Evolutionary conservation across 1,284 basidiomycete genomes (phyloP), one percentile per base, ranked within the genome.

Genomic region (Mycena sp.): DNA sequence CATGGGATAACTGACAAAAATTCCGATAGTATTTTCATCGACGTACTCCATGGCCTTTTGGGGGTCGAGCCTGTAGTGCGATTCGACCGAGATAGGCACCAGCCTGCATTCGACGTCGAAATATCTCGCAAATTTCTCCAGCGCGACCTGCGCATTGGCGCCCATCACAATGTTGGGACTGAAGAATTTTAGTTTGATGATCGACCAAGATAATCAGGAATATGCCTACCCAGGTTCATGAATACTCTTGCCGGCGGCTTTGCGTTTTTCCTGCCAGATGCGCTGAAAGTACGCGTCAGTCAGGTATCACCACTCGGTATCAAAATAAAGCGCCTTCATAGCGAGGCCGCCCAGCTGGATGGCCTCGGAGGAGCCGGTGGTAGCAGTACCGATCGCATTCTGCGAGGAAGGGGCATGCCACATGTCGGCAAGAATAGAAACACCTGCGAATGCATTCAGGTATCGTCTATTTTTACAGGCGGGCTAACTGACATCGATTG

Each of bases 341-440:
- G 96, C 94, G 21, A 99, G 86, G 45, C 95, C 96, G 17, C 94
- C 96, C 7, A 98, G 90, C 78, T 96, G 94, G 71, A 96, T 94
- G 2, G 94, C 96, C 77, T 98, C 95, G 3, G 90, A 96, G 0
- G 93, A 95, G 7, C 96, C 96, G 1, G 96, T 97, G 3, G 96
- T 98, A 0, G 96, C 95, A 0, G 96, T 97, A 7, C 95, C 95
- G 58, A 96, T 87, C 0, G 94, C 92, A 58, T 90, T 80, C 62
- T 87, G 83, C 7, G 84, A 77, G 35, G 87, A 85, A 11, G 92
- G 92, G 0, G 93, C 95, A 73, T 98, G 87, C 96, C 96, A 99
- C 50, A 99, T 81, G 72, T 94, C 87, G n/a, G 95, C 93, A 54
- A 99, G 83, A 76, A 96, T 95, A 17, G 91, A 93, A 56, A 94